phyloP scores from a whole-genome alignment of 1,284 basidiomycete species.

The Sporisorium exsertum region DNA sequence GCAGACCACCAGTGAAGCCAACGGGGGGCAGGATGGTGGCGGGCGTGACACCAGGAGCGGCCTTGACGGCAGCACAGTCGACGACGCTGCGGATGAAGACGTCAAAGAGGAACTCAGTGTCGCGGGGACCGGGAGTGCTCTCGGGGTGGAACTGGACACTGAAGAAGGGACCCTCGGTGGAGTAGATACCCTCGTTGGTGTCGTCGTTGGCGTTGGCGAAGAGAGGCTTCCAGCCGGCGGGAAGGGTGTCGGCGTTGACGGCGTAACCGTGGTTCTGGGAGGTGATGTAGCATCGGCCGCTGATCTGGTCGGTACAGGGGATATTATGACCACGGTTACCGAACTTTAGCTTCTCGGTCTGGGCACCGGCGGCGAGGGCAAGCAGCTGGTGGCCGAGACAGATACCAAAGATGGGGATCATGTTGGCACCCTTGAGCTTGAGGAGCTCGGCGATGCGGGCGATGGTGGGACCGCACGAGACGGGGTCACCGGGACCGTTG shows the following conservation, averaged over 20 bases:
- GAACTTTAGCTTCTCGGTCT: slow-evolving; percentile 98
- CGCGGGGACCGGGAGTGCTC: slow-evolving; percentile 95
- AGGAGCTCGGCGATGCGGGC: slow-evolving; percentile 80
- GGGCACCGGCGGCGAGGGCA: slow-evolving; percentile 91
- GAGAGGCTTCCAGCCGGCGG: slow-evolving; percentile 88
- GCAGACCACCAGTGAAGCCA: slow-evolving; percentile 85
- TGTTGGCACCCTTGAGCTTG: slow-evolving; percentile 72
- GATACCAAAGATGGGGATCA: slow-evolving; percentile 95
- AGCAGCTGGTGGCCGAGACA: slow-evolving; percentile 98
- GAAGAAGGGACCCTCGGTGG: slow-evolving; percentile 85
- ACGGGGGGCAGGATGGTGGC: slow-evolving; percentile 73
- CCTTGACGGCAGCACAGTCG: slow-evolving; percentile 79
- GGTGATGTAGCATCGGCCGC: slow-evolving; percentile 97
- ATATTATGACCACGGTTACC: slow-evolving; percentile 99
- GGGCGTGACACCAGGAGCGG: slow-evolving; percentile 35
- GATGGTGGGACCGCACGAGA: slow-evolving; percentile 78
- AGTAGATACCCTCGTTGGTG: slow-evolving; percentile 96
- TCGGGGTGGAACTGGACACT: slow-evolving; percentile 99
- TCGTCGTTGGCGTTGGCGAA: slow-evolving; percentile 97
- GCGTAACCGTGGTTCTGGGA: slow-evolving; percentile 99
- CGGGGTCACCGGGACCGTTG: slow-evolving; percentile 97
- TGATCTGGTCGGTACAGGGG: slow-evolving; percentile 92
- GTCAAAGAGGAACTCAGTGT: slow-evolving; percentile 98
- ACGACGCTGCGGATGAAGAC: slow-evolving; percentile 91
- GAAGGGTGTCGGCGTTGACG: slow-evolving; percentile 85